These are phyloP conservation scores for Rosa lucieae DNA, from an alignment of 306 rosid species.

Conservation along the genomic window DNA sequence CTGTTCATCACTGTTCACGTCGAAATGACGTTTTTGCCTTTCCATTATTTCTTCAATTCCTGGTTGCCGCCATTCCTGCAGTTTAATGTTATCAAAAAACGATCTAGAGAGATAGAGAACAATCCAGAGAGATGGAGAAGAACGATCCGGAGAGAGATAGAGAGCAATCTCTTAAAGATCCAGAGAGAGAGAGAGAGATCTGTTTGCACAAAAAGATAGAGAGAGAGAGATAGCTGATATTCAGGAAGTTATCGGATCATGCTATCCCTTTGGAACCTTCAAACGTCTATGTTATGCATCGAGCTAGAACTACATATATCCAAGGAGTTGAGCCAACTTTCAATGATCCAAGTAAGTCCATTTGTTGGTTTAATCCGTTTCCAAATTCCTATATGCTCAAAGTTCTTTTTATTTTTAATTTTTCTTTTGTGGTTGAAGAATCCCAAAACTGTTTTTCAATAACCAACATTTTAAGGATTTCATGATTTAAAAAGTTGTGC, in stretches of 20 bases:
- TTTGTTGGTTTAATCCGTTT: background rate
- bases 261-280: slow-evolving; percentile 53
- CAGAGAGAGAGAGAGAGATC: too few species aligned
- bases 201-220: too few species aligned
- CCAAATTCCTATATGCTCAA: background rate
- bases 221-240: too few species aligned
- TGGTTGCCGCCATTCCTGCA: too few species aligned
- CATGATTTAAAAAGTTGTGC: background rate
- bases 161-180: too few species aligned
- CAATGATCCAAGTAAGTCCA: slow-evolving; percentile 2
- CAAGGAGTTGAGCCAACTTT: background rate
- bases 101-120: too few species aligned
- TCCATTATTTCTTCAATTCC: too few species aligned
- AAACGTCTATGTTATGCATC: slow-evolving; percentile 4
- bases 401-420: background rate
- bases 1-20: too few species aligned
- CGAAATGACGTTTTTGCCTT: too few species aligned
- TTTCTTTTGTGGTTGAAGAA: background rate
- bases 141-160: too few species aligned
- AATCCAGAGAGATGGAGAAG: too few species aligned
- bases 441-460: background rate
- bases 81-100: too few species aligned
- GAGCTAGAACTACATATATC: background rate
- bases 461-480: background rate
- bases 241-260: slow-evolving; percentile 35